A percentile compares a stretch with the other conserved stretches of the same genome.
Conservation (phyloP, 305 asterid species). For the Fraxinus nigra region DNA sequence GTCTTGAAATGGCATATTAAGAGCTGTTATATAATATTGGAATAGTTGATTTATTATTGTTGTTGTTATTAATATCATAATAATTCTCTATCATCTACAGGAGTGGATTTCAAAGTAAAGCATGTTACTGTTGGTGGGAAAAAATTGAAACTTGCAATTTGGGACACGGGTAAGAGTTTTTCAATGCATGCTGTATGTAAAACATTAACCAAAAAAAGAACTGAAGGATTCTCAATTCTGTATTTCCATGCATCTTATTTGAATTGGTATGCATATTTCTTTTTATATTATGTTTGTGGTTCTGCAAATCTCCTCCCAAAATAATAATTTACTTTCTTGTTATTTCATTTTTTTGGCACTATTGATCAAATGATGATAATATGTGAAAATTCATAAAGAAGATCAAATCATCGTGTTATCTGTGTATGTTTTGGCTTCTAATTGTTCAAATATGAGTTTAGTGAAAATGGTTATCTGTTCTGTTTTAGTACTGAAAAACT, state of each 20-base stretch:
- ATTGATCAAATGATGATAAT: constrained; percentile 2
- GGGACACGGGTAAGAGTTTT: constrained; percentile 83
- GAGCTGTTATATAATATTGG: constrained; percentile 2
- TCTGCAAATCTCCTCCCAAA: constrained; percentile 6
- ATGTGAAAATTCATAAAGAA: background rate
- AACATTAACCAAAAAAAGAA: background rate
- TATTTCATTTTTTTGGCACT: background rate
- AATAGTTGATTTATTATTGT: background rate
- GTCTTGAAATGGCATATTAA: background rate
- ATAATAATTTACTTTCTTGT: background rate
- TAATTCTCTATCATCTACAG: constrained; percentile 26
- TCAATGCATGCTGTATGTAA: background rate
- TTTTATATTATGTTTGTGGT: background rate
- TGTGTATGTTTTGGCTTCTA: background rate
- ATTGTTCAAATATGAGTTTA: background rate
- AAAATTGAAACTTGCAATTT: constrained; percentile 92
- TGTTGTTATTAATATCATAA: background rate
- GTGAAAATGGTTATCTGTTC: background rate
- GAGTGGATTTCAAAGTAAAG: constrained; percentile 78
- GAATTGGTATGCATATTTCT: background rate
- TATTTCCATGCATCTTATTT: background rate
- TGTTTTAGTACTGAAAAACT: background rate
- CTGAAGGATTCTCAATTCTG: background rate
- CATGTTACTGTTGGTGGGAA: constrained; percentile 81
- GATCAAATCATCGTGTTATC: background rate